Evolutionary conservation across 768 basidiomycete genomes (phyloP).

Genomic region (Russula abietina): DNA sequence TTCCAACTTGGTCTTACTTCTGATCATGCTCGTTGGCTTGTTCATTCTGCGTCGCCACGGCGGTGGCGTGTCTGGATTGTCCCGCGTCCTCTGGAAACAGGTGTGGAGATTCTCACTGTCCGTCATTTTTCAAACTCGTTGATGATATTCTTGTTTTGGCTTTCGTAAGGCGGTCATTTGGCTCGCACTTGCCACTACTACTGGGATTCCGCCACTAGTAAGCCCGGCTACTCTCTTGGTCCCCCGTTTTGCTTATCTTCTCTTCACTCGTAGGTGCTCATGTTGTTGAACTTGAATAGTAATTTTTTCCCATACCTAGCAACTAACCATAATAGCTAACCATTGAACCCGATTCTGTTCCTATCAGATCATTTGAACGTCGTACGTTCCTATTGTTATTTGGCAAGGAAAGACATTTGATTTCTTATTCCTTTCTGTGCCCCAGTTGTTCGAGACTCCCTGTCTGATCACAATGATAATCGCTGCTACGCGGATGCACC

Average conservation of each 20-base stretch:
- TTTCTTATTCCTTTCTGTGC: background rate
- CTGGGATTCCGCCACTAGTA: background rate
- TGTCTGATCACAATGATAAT: background rate
- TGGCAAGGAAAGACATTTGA: background rate
- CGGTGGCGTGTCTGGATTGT: background rate
- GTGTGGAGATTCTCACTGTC: background rate
- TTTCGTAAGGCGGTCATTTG: background rate
- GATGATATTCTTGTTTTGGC: background rate
- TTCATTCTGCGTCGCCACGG: background rate
- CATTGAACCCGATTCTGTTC: background rate
- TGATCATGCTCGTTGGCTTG: slow-evolving; percentile 7
- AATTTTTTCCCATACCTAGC: background rate
- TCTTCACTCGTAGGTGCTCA: background rate
- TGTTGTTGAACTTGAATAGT: background rate
- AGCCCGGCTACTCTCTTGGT: background rate
- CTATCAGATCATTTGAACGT: background rate
- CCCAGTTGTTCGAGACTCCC: background rate
- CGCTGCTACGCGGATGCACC: background rate
- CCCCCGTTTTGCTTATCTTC: background rate
- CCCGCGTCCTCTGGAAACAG: background rate
- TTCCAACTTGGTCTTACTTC: slow-evolving; percentile 2
- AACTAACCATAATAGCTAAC: background rate
- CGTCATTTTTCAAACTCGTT: background rate
- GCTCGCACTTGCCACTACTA: background rate
- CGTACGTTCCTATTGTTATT: background rate